Evolutionary conservation across 2,329 filamentous ascomycete species (phyloP), one percentile per base, ranked within the genome.

Genomic region (Fusarium sp.): DNA sequence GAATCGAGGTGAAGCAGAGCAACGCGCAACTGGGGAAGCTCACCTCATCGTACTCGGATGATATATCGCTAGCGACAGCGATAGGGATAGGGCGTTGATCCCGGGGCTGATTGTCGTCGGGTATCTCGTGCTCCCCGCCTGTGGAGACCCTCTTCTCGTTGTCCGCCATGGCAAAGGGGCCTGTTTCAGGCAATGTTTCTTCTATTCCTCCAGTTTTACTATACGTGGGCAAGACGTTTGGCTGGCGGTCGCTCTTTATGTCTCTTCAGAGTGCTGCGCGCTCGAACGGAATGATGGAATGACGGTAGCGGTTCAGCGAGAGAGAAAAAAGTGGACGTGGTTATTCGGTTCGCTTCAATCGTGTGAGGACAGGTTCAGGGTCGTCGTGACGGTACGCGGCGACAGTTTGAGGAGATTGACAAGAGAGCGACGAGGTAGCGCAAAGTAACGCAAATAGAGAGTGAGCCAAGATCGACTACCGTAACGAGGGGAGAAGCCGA

Each of bases 81-180:
- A 29, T 29, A 10, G 42, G 49, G 25, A 29, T 29, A 29, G 42
- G 49, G 25, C 57, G 49, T 55, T 59, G 69, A 61, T 49, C 25
- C 9, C 49, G 55, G 25, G 61, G 68, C 17, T 60, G 51, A 29
- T 51, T 39, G 13, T 65, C 54, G 19, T 66, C 62, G 9, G 62
- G 53, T 14, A 65, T 56, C 41, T 65, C 65, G 36, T 57, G 57
- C 45, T 58, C 60, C 50, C 42, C 68, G 21, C 49, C 49, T 14
- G 57, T 55, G 23, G 63, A 63, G 49, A 52, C 49, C 41, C 57
- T 65, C 65, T 73, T 73, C 63, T 73, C 71, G 52, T 71, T 71
- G 43, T 67, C 68, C 62, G 65, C 66, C 71, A 73, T 73, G 70
- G 67, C 70, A 65, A 61, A 58, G 49, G 57, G 66, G 67, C 68